A percentile compares a stretch with the other conserved stretches of the same genome.
phyloP scores from a whole-genome alignment of 305 asterid genomes.

The Fraxinus sp. region DNA sequence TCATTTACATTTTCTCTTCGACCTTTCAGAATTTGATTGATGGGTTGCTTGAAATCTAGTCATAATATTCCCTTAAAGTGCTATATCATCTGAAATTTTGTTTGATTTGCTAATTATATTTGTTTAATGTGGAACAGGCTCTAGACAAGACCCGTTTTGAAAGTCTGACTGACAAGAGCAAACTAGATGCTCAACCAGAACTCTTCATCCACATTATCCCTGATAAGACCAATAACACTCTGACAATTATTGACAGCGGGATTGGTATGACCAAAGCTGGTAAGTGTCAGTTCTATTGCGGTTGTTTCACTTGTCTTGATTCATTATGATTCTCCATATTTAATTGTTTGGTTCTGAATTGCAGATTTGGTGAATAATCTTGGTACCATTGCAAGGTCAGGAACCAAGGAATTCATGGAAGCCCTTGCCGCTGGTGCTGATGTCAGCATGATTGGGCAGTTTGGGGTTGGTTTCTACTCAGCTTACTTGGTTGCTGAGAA shows the following conservation, averaged over 20 bases:
- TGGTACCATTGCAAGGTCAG: conserved; percentile 30
- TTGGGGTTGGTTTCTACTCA: conserved; percentile 31
- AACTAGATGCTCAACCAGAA: neutral
- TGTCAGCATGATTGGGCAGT: conserved; percentile 29
- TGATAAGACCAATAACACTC: neutral
- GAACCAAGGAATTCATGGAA: conserved; percentile 32
- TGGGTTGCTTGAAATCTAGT: neutral
- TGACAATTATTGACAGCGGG: neutral
- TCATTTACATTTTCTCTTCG: no score
- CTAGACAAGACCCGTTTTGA: neutral
- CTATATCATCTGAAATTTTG: neutral
- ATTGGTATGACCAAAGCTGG: neutral
- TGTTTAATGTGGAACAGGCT: neutral
- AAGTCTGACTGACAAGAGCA: neutral
- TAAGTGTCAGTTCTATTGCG: neutral
- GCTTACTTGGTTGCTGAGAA: conserved; percentile 27
- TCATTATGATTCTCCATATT: neutral
- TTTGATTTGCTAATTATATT: neutral
- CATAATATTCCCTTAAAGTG: neutral
- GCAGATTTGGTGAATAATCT: conserved; percentile 24
- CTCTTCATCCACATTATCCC: neutral
- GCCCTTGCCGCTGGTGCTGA: conserved; percentile 27
- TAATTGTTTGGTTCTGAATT: neutral
- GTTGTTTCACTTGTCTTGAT: neutral
- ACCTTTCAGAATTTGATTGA: neutral